Base-by-base conservation (phyloP, 805 yeast species). In the Barnettozyma botsteinii region DNA sequence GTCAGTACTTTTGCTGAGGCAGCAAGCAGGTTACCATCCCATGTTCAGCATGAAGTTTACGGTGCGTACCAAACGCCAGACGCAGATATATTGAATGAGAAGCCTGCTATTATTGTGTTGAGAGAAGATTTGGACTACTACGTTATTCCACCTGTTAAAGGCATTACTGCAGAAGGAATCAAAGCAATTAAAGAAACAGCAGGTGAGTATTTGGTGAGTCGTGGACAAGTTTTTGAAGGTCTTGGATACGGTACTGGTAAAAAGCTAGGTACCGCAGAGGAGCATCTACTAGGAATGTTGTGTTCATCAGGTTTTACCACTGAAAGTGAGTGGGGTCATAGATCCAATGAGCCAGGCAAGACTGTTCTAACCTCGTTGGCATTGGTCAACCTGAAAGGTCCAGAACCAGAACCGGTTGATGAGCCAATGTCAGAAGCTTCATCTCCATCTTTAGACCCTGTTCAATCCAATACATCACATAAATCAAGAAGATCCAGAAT, bases 101-200 rank as follows among this genome's bases (percentile, higher is more conserved):
- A 86, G 50, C 98, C 98, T 0, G 82, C 96, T 1, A 81, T 93
- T 32, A 87, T 93, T 41, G 96, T 91, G 4, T 69, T 93, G 40
- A 71, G 97, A 47, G 98, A 93, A 60, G 98, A 93, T 61, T 70
- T 93, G 50, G 98, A 93, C 58, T 93, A 77, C 62, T 93, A 89
- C 61, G 85, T 94, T 47, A 80, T 93, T 14, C 94, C 96, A 3
- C 89, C 86, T 31, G 63, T 65, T 30, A 61, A 71, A 2, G 81
- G 83, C 2, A 62, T 79, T 28, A 60, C 67, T 35, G 65, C 66
- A 18, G 79, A 76, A 20, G 76, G 79, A 31, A 79, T 88, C 72
- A 74, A 76, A 48, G 67, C 69, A 28, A 66, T 91, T 45, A 91
- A 91, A 59, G 57, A 76, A 35, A 74, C 75, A 45, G 93, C 87